phyloP scores from a whole-genome alignment of 2,329 filamentous ascomycete species.

The Fusarium cyanostomum region DNA sequence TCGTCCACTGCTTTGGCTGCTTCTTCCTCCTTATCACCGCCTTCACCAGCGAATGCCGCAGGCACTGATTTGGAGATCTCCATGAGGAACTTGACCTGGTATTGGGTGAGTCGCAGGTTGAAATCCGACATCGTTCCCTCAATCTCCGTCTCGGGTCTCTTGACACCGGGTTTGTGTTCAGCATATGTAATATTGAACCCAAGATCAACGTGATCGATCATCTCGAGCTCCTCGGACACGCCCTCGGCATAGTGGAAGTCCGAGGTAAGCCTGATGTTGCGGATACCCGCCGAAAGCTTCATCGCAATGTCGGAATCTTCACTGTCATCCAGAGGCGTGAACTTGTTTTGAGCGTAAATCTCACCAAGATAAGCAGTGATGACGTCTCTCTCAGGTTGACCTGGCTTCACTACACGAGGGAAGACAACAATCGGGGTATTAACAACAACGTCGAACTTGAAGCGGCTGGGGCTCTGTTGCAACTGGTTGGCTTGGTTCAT shows the following conservation, averaged over 20 bases:
- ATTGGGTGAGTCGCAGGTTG: slow-evolving; percentile 88
- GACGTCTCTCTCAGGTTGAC: slow-evolving; percentile 77
- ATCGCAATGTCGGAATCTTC: slow-evolving; percentile 80
- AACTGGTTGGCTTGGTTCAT: slow-evolving; percentile 93
- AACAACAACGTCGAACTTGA: slow-evolving; percentile 93
- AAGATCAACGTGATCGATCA: slow-evolving; percentile 97
- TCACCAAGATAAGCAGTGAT: slow-evolving; percentile 95
- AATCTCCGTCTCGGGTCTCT: slow-evolving; percentile 90
- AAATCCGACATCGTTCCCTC: slow-evolving; percentile 93
- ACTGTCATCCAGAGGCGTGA: slow-evolving; percentile 83
- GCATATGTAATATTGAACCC: slow-evolving; percentile 92
- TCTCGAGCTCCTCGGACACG: slow-evolving; percentile 84
- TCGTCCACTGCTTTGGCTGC: slow-evolving; percentile 78
- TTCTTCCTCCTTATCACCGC: slow-evolving; percentile 78
- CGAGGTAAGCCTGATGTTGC: slow-evolving; percentile 90
- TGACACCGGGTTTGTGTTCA: slow-evolving; percentile 79
- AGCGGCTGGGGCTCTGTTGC: slow-evolving; percentile 86
- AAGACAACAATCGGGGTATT: slow-evolving; percentile 98
- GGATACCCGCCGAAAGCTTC: slow-evolving; percentile 88
- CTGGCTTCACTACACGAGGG: slow-evolving; percentile 77
- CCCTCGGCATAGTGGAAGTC: slow-evolving; percentile 82
- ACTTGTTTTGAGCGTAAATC: slow-evolving; percentile 96
- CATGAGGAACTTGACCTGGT: slow-evolving; percentile 88
- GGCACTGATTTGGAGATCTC: slow-evolving; percentile 90
- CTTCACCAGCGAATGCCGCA: slow-evolving; percentile 75